Base-by-base conservation (phyloP, 176 grass and related monocot species). In the Triticum timopheevii region DNA sequence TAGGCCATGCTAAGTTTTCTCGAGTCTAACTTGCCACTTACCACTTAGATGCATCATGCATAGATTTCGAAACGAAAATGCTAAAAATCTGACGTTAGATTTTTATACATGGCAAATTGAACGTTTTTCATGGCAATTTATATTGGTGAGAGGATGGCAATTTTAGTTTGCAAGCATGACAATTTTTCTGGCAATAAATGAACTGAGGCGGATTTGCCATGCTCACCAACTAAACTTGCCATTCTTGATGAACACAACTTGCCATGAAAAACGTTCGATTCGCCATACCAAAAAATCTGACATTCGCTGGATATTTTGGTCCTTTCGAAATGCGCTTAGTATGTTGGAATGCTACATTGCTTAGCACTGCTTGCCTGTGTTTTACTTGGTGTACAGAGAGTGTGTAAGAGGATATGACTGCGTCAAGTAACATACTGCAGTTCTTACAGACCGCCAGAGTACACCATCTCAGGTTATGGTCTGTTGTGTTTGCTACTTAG, bases 351-450 rank as follows among this genome's bases (percentile, higher is more conserved):
- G 47, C 76, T 78, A 19, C 36, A 69, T 61, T 4, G 27, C 22
- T 27, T 83, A 61, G 25, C 49, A 52, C 24, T 70, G 12, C 31
- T 83, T 63, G 62, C 49, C 13, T 13, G 22, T 52, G 1, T 15
- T 52, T 78, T 3, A 38, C 38, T 28, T 67, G 16, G 24, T 79
- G 45, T 13, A 22, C 54, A 59, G 62, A 22, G 13, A 13, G 27
- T 89, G 25, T 70, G 20, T 71, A 71, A 78, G 64, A 70, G 19
- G 25, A 7, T 52, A 88, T 40, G n/a, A 19, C 61, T 20, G 54
- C 2, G 54, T 59, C 7, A 59, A 59, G 54, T 59, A 59, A 59
- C 19, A 59, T 59, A 22, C 19, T 59, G 54, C 54, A 59, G 19
- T 59, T 22, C 54, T 22, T 59, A 58, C 6, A 59, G 54, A 59